A percentile compares a stretch with the other conserved stretches of the same genome.
These are phyloP conservation scores for Collybia mongolica DNA, from an alignment of 768 basidiomycete genomes.

Conservation along the genomic window DNA sequence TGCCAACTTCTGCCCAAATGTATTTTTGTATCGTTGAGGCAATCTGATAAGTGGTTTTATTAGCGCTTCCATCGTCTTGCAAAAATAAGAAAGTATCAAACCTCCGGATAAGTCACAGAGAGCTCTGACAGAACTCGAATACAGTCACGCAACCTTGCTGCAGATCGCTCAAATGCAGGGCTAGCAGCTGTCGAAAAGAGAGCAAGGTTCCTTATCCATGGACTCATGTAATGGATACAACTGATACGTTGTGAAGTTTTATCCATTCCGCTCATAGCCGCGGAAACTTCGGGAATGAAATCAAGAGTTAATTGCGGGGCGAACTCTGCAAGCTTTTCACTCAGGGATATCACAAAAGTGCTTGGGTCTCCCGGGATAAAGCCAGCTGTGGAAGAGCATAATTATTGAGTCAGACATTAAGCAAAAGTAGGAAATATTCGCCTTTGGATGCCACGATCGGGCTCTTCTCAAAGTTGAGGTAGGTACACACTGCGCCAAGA, in stretches of 20 bases:
- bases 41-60: constrained; percentile 40
- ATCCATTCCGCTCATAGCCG: constrained; percentile 56
- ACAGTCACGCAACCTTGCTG: constrained; percentile 75
- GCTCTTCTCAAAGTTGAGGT: constrained; percentile 74
- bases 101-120: constrained; percentile 72
- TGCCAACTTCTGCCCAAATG: constrained; percentile 77
- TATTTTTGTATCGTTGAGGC: constrained; percentile 64
- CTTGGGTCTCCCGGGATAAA: constrained; percentile 68
- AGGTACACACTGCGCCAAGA: constrained; percentile 71
- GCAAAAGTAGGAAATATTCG: constrained; percentile 21
- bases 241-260: constrained; percentile 57
- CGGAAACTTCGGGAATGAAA: constrained; percentile 83
- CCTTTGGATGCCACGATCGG: constrained; percentile 72
- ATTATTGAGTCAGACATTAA: neutral
- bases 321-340: constrained; percentile 68
- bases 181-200: constrained; percentile 69
- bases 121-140: constrained; percentile 77
- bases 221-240: constrained; percentile 80
- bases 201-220: constrained; percentile 85
- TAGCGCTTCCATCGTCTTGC: neutral
- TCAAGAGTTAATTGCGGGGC: constrained; percentile 86
- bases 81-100: constrained; percentile 23
- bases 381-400: constrained; percentile 44
- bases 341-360: constrained; percentile 62
- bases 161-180: constrained; percentile 68